Conservation (phyloP, 257 asterid genomes). For the Solanum bukasovii region DNA sequence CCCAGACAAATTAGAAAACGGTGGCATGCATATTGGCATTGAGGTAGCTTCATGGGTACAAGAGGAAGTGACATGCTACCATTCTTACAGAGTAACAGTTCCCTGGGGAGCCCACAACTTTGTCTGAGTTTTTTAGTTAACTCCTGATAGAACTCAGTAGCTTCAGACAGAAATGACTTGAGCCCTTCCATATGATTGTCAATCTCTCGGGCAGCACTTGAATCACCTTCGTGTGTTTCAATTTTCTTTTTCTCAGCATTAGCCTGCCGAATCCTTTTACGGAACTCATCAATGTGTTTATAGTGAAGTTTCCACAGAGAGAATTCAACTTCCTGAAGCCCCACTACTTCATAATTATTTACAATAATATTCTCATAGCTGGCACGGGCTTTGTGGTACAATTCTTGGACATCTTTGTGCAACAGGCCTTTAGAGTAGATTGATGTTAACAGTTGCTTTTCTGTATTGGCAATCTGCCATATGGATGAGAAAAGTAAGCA, state of each 20-base stretch:
- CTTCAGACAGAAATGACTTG: slow-evolving; percentile 63
- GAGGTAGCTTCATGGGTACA: slow-evolving; percentile 15
- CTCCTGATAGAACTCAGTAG: slow-evolving; percentile 48
- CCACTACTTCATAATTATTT: slow-evolving; percentile 29
- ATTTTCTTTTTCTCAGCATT: slow-evolving; percentile 19
- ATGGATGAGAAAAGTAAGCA: not conserved
- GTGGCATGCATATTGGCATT: slow-evolving; percentile 58
- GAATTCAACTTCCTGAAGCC: slow-evolving; percentile 68
- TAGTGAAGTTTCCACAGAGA: slow-evolving; percentile 85
- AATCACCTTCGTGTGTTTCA: slow-evolving; percentile 17
- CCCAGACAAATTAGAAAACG: slow-evolving; percentile 85
- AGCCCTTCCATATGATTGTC: slow-evolving; percentile 40
- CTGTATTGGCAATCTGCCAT: slow-evolving; percentile 38
- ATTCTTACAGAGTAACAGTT: slow-evolving; percentile 13
- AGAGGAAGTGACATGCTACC: not conserved
- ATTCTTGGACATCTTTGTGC: slow-evolving; percentile 38
- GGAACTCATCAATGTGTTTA: slow-evolving; percentile 75
- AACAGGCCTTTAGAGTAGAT: slow-evolving; percentile 50
- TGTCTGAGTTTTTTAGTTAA: slow-evolving; percentile 37
- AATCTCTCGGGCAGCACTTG: slow-evolving; percentile 10
- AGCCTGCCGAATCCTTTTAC: slow-evolving; percentile 38
- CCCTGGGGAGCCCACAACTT: slow-evolving; percentile 38
- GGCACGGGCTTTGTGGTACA: slow-evolving; percentile 45
- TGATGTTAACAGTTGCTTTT: slow-evolving; percentile 50
- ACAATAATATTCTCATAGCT: slow-evolving; percentile 48